A percentile compares a stretch with the other conserved stretches of the same genome.
phyloP scores from a whole-genome alignment of 2,329 filamentous ascomycete species.

The Colletotrichum noveboracense region DNA sequence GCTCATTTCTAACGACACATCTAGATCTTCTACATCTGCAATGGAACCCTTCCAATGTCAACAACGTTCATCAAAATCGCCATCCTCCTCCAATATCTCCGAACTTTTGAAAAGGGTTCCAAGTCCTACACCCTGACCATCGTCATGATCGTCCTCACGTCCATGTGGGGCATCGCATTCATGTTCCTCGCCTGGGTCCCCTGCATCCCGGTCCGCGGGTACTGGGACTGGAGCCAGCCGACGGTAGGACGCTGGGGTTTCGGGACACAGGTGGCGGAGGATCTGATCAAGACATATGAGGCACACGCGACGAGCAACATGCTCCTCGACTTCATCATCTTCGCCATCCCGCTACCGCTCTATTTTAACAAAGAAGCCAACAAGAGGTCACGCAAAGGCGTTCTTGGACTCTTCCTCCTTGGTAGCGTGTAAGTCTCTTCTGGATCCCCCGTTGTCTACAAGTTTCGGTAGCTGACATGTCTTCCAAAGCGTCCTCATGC shows the following conservation, averaged over 20 bases:
- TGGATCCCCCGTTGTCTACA: not conserved
- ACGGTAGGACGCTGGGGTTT: conserved; percentile 29
- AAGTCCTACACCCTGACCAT: conserved; percentile 21
- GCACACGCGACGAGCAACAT: conserved; percentile 34
- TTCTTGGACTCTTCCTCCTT: conserved; percentile 33
- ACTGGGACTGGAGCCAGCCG: conserved; percentile 32
- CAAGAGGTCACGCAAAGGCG: conserved; percentile 33
- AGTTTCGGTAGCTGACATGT: rapidly evolving
- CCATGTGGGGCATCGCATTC: conserved; percentile 33
- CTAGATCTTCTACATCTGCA: conserved; percentile 24
- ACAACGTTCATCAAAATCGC: conserved; percentile 25
- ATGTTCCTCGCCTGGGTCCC: conserved; percentile 35
- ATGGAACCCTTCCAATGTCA: conserved; percentile 20
- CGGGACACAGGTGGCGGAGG: conserved; percentile 27
- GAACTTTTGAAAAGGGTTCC: conserved; percentile 18
- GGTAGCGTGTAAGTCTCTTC: conserved; percentile 32
- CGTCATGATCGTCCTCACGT: conserved; percentile 27
- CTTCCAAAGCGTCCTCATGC: not conserved
- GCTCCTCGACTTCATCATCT: conserved; percentile 34
- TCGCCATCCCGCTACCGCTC: conserved; percentile 35
- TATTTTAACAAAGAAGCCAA: conserved; percentile 29
- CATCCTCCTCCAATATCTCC: conserved; percentile 25
- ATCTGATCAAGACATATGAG: conserved; percentile 30
- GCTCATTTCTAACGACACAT: not conserved
- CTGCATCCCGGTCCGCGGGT: conserved; percentile 33